Evolutionary conservation across 2,329 filamentous ascomycete genomes (phyloP), one percentile per base, ranked within the genome.

Genomic region (Diaporthe helianthi): DNA sequence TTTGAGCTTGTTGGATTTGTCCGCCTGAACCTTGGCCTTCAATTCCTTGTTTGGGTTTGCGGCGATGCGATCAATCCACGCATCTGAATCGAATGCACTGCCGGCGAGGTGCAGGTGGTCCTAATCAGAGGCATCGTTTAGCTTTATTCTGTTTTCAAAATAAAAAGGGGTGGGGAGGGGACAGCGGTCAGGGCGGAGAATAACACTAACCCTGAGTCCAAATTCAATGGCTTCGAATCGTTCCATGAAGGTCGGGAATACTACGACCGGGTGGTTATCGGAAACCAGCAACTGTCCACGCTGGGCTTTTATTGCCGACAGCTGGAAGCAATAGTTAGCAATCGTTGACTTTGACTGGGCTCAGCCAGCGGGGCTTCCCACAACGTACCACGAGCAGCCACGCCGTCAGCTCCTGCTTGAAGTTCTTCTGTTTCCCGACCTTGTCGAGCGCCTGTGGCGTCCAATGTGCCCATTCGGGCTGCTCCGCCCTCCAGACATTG

Each of bases 131-230:
- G 8, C 24, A 53, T 33, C 13, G 17, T 33, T 3, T 19, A 7
- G n/a, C 1, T 5, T 55, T 19, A 38, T 33, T 17, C 0, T 2
- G 4, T 15, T 22, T 38, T 9, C 8, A 12, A 12, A 10, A 4
- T 3, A 4, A 0, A 0, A 12, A n/a, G 19, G 7, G 2, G 9
- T 19, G 4, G 13, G 13, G 13, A 17, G 4, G 10, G 1, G 4
- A 19, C 3, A 38, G 13, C 41, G n/a, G n/a, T n/a, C n/a, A n/a
- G n/a, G n/a, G n/a, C n/a, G n/a, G n/a, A n/a, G n/a, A n/a, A n/a
- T n/a, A n/a, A n/a, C 5, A 19, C 33, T 58, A 1, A 58, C 53
- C 53, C 7, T 10, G 1, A 58, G n/a, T 17, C 13, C 53, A 3
- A 10, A 1, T 9, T 47, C 44, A 12, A 47, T 3, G n/a, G 44